Evolutionary conservation across 2,329 filamentous ascomycete species (phyloP).

Genomic region (Diaporthe ilicicola): DNA sequence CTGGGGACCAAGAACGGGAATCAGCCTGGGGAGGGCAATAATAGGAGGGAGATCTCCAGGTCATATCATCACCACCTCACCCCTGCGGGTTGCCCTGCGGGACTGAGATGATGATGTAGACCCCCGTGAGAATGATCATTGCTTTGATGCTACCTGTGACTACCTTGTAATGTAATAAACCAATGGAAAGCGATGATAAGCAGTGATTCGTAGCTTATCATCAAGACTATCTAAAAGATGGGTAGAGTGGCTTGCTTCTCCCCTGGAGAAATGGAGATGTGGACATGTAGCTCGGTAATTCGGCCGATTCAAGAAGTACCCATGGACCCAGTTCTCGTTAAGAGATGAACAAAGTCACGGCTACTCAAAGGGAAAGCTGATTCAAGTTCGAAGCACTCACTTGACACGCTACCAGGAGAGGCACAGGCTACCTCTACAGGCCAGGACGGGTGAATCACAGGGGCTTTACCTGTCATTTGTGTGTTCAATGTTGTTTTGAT

Average conservation of each 20-base stretch:
- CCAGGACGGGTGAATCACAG: background rate
- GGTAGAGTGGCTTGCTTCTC: background rate
- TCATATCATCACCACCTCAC: background rate
- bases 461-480: background rate
- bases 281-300: background rate
- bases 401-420: background rate
- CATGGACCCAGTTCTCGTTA: background rate
- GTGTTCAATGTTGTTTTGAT: background rate
- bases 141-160: background rate
- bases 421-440: background rate
- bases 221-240: background rate
- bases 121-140: background rate
- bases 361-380: background rate
- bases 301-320: background rate
- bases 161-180: background rate
- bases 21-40: background rate
- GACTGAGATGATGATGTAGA: background rate
- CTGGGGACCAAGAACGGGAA: background rate
- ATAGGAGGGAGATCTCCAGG: background rate
- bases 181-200: constrained; percentile 13
- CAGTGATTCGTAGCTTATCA: background rate
- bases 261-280: background rate
- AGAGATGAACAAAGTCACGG: too few species aligned
- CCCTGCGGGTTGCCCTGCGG: background rate
- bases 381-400: background rate